These are phyloP conservation scores for Furcasterigmium furcatum DNA, from an alignment of 2,329 filamentous ascomycete species.

Conservation along the genomic window DNA sequence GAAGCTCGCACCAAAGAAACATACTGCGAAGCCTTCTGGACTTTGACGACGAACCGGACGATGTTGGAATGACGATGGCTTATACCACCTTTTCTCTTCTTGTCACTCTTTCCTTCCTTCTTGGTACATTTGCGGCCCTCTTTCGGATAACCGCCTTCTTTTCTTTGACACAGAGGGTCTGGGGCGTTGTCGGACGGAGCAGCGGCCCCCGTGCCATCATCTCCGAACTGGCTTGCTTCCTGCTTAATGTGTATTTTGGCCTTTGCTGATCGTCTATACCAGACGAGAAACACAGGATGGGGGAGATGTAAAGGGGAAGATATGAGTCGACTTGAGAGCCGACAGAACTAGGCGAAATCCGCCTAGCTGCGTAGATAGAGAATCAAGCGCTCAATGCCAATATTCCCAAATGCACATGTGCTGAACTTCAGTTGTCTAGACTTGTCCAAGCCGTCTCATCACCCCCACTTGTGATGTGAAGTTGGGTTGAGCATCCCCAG, in stretches of 20 bases:
- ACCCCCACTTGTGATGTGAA: too few relatives aligned
- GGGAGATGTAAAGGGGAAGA: background rate
- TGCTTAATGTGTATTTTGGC: slow-evolving; percentile 15
- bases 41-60: slow-evolving; percentile 8
- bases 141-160: slow-evolving; percentile 6
- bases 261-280: background rate
- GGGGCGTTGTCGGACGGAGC: background rate
- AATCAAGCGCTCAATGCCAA: background rate
- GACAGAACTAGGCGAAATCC: background rate
- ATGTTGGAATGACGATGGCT: slow-evolving; percentile 6
- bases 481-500: too few relatives aligned
- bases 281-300: background rate
- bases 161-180: slow-evolving; percentile 1
- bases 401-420: too few relatives aligned
- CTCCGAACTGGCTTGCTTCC: slow-evolving; percentile 8
- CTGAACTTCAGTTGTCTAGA: too few relatives aligned
- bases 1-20: slow-evolving; percentile 7
- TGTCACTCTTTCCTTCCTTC: slow-evolving; percentile 9
- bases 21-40: slow-evolving; percentile 1
- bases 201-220: background rate
- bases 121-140: background rate
- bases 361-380: background rate
- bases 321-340: background rate
- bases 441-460: too few relatives aligned
- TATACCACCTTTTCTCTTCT: slow-evolving; percentile 8